Evolutionary conservation across 148 eudicot genomes (phyloP).

Genomic region (Vaccinium macrocarpon): DNA sequence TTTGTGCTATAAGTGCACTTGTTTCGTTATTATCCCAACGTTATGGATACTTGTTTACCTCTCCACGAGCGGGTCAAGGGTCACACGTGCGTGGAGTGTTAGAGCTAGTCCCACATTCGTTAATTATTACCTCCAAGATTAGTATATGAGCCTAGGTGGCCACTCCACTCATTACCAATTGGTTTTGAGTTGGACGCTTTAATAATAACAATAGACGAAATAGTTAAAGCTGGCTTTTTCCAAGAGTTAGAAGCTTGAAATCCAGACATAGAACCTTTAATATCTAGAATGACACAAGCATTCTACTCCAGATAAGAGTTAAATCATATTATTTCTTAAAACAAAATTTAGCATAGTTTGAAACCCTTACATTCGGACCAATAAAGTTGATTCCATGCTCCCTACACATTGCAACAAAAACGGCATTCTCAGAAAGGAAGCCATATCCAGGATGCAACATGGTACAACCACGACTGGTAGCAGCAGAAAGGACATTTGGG

Average conservation of each 20-base stretch:
- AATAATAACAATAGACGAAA: background rate
- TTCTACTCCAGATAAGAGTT: background rate
- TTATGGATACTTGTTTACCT: too few relatives aligned
- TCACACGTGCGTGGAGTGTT: too few relatives aligned
- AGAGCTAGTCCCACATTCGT: too few relatives aligned
- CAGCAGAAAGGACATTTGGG: conserved; percentile 93
- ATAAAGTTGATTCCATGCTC: conserved; percentile 95
- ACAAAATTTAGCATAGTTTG: background rate
- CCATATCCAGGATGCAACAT: conserved; percentile 99
- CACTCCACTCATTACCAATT: too few relatives aligned
- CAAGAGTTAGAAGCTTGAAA: background rate
- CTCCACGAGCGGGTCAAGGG: too few relatives aligned
- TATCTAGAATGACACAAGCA: background rate
- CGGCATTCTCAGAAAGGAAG: conserved; percentile 96
- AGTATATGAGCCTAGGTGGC: too few relatives aligned
- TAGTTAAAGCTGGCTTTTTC: background rate
- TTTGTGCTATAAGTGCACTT: too few relatives aligned
- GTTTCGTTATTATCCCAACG: too few relatives aligned
- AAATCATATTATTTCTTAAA: background rate
- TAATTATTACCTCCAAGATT: too few relatives aligned
- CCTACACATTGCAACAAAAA: conserved; percentile 93
- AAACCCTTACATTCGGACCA: conserved; percentile 84
- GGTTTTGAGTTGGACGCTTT: too few relatives aligned
- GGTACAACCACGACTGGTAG: conserved; percentile 85
- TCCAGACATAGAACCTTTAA: background rate